A percentile compares a stretch with the other conserved stretches of the same genome.
Conservation (phyloP, 192 early-diverging fungal genomes). For the Obelidium mucronatum region DNA sequence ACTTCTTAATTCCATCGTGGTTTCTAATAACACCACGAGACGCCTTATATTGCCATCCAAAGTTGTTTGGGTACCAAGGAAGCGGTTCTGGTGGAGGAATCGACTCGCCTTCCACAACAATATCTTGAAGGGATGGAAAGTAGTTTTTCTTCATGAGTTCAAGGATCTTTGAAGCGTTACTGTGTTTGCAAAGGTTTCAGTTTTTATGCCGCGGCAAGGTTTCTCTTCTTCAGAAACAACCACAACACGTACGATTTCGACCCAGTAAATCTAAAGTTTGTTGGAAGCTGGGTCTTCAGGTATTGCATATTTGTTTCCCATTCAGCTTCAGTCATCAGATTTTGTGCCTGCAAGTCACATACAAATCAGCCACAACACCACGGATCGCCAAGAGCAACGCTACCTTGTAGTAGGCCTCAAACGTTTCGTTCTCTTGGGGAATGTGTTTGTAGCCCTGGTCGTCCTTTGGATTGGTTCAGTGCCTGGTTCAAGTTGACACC, state of each 20-base stretch:
- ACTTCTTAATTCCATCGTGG: slow-evolving; percentile 75
- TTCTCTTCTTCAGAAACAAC: background rate
- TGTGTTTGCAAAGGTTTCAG: slow-evolving; percentile 26
- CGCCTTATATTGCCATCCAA: slow-evolving; percentile 89
- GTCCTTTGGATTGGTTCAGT: background rate
- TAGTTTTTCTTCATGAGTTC: slow-evolving; percentile 72
- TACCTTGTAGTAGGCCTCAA: slow-evolving; percentile 78
- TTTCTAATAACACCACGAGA: slow-evolving; percentile 79
- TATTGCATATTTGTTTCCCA: slow-evolving; percentile 76
- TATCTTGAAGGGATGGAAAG: slow-evolving; percentile 61
- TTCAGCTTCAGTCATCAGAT: slow-evolving; percentile 83
- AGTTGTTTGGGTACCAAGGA: slow-evolving; percentile 90
- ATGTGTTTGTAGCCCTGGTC: slow-evolving; percentile 51
- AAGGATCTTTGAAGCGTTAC: slow-evolving; percentile 72
- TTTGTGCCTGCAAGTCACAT: slow-evolving; percentile 54
- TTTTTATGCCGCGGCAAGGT: background rate
- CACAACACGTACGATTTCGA: slow-evolving; percentile 67
- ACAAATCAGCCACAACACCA: background rate
- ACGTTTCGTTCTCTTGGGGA: slow-evolving; percentile 65
- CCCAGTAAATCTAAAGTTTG: slow-evolving; percentile 94
- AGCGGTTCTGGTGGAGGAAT: slow-evolving; percentile 80
- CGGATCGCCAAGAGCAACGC: background rate
- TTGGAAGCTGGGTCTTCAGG: slow-evolving; percentile 80
- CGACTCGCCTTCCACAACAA: slow-evolving; percentile 73
- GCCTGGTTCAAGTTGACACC: background rate